phyloP scores from a whole-genome alignment of 2,329 filamentous ascomycete species.

The Colletotrichum theobromicola region DNA sequence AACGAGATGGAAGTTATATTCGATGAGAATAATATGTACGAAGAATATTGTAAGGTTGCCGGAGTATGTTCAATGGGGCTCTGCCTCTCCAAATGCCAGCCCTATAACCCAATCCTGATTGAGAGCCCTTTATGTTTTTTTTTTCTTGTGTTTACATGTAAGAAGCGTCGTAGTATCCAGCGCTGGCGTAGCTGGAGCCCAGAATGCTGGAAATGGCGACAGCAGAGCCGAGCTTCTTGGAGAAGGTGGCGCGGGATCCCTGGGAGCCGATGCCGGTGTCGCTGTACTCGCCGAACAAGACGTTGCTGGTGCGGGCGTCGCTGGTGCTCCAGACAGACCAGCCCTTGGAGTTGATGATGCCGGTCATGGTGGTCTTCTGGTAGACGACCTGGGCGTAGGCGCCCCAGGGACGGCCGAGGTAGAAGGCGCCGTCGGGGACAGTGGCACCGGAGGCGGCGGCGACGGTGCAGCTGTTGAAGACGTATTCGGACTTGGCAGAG shows the following conservation, averaged over 20 bases:
- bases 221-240: slow-evolving; percentile 36
- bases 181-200: slow-evolving; percentile 28
- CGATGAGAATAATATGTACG: neutral
- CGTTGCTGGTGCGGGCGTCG: slow-evolving; percentile 53
- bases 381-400: slow-evolving; percentile 52
- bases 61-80: neutral
- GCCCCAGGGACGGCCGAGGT: slow-evolving; percentile 55
- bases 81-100: neutral
- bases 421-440: slow-evolving; percentile 44
- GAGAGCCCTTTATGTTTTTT: neutral
- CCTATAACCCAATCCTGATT: neutral
- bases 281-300: slow-evolving; percentile 62
- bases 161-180: slow-evolving; percentile 30
- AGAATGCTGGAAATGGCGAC: slow-evolving; percentile 37
- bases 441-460: slow-evolving; percentile 40
- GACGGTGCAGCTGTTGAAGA: slow-evolving; percentile 50
- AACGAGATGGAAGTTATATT: neutral
- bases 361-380: slow-evolving; percentile 53
- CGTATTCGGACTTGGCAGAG: slow-evolving; percentile 43
- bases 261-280: slow-evolving; percentile 63
- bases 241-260: slow-evolving; percentile 54
- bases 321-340: slow-evolving; percentile 61
- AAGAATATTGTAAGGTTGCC: neutral
- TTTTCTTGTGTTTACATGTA: slow-evolving; percentile 26
- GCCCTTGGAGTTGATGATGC: slow-evolving; percentile 63